These are phyloP conservation scores for Colletotrichum lentis DNA, from an alignment of 2,329 filamentous ascomycete species.

Conservation along the genomic window DNA sequence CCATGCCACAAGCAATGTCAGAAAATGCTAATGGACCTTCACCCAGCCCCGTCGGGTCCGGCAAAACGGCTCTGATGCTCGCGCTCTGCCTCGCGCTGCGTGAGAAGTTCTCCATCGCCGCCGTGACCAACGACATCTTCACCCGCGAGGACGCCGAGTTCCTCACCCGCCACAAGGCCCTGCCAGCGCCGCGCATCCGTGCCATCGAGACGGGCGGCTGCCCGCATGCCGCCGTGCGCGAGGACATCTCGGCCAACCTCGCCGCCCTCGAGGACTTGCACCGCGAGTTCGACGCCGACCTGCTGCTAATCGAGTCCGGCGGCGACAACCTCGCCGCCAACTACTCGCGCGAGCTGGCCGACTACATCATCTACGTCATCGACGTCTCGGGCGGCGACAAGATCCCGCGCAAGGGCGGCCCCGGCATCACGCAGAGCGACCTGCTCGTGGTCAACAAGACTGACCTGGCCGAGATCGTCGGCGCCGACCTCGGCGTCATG, in stretches of 20 bases:
- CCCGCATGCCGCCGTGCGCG: conserved; percentile 94
- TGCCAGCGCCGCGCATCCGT: conserved; percentile 83
- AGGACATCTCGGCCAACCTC: conserved; percentile 95
- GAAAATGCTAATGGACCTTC: conserved; percentile 29
- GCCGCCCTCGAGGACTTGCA: conserved; percentile 91
- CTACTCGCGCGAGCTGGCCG: conserved; percentile 92
- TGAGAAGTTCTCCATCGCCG: conserved; percentile 83
- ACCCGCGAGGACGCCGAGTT: conserved; percentile 98
- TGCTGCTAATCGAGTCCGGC: conserved; percentile 93
- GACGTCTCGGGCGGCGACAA: conserved; percentile 97
- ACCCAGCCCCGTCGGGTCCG: conserved; percentile 89
- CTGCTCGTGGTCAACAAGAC: conserved; percentile 97
- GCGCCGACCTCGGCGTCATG: conserved; percentile 92
- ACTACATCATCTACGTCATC: conserved; percentile 99
- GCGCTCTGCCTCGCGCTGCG: conserved; percentile 87
- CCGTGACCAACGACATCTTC: conserved; percentile 99
- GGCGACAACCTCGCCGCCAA: conserved; percentile 98
- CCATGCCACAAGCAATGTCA: not conserved
- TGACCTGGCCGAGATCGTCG: conserved; percentile 87
- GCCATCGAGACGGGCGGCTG: conserved; percentile 98
- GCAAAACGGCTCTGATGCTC: conserved; percentile 97
- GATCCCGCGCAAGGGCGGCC: conserved; percentile 93
- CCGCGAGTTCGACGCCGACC: conserved; percentile 76
- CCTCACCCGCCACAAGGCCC: conserved; percentile 83
- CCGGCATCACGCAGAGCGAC: conserved; percentile 96